Evolutionary conservation across 306 rosid genomes (phyloP).

Genomic region (Quercus rubra): DNA sequence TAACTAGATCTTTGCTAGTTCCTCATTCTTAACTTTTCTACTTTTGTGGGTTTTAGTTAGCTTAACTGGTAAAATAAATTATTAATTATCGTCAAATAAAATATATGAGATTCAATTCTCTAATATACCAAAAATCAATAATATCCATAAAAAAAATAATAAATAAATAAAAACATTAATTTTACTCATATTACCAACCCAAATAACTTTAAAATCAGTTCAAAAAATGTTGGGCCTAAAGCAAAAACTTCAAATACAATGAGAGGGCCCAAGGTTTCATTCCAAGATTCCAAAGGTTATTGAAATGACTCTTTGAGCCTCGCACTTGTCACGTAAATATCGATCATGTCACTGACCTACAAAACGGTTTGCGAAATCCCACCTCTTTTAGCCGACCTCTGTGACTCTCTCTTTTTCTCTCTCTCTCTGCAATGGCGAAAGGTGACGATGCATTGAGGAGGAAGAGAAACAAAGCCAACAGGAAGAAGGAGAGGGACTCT

Average conservation of each 20-base stretch:
- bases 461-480: slow-evolving; percentile 54
- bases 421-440: slow-evolving; percentile 54
- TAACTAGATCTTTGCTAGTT: too few species aligned
- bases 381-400: background rate
- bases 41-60: rapidly evolving
- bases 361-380: too few species aligned
- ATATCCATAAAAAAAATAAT: too few species aligned
- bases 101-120: rapidly evolving
- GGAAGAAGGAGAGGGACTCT: slow-evolving; percentile 51
- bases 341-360: background rate
- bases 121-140: too few species aligned
- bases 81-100: too few species aligned
- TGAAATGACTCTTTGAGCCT: background rate
- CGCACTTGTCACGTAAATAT: background rate
- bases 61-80: too few species aligned
- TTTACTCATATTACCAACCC: background rate
- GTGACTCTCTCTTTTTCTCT: background rate
- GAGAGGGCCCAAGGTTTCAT: too few species aligned
- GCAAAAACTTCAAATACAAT: background rate
- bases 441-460: slow-evolving; percentile 61
- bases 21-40: too few species aligned
- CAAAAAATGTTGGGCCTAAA: background rate
- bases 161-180: too few species aligned
- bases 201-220: background rate
- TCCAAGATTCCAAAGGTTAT: too few species aligned